Percentiles rank a stretch among this genome's conserved stretches.
Evolutionary conservation across 306 rosid species (phyloP).

Genomic region (Medicago truncatula): DNA sequence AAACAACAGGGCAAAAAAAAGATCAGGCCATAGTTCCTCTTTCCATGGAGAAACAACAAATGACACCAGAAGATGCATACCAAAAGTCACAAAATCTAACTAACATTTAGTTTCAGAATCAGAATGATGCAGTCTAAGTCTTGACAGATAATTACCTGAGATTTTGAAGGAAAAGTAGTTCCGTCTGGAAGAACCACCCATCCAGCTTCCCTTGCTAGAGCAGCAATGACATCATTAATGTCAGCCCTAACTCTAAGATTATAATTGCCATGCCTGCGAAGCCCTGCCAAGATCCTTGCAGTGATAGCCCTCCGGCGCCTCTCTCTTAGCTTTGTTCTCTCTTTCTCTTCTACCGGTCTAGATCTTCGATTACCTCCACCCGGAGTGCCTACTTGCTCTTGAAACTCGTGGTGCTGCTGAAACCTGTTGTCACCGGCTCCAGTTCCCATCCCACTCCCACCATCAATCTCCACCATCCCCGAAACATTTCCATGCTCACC

Average conservation of each 20-base stretch:
- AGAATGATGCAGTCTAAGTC: constrained; percentile 23
- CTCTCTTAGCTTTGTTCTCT: constrained; percentile 96
- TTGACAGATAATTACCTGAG: constrained; percentile 67
- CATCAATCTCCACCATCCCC: constrained; percentile 70
- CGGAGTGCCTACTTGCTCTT: constrained; percentile 75
- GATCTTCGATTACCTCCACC: constrained; percentile 86
- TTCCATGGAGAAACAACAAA: constrained; percentile 15
- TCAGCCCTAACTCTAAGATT: constrained; percentile 98
- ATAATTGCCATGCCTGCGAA: constrained; percentile 96
- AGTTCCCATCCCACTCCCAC: constrained; percentile 66
- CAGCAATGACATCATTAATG: constrained; percentile 92
- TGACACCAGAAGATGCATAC: constrained; percentile 12
- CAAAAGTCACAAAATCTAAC: constrained; percentile 31
- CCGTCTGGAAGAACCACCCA: constrained; percentile 99
- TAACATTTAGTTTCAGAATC: constrained; percentile 12
- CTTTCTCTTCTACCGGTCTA: constrained; percentile 93
- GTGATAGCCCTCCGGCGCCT: constrained; percentile 98
- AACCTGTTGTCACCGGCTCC: constrained; percentile 60
- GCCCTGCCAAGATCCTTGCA: constrained; percentile 95
- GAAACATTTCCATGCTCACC: constrained; percentile 50
- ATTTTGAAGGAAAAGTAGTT: constrained; percentile 85
- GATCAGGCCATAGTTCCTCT: constrained; percentile 3
- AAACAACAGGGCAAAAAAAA: constrained; percentile 8
- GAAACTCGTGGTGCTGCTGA: constrained; percentile 67
- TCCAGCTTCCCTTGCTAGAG: constrained; percentile 97